A percentile compares a stretch with the other conserved stretches of the same genome.
Evolutionary conservation across 1,284 basidiomycete species (phyloP).

Genomic region (Sporisorium iseilematis-ciliati): DNA sequence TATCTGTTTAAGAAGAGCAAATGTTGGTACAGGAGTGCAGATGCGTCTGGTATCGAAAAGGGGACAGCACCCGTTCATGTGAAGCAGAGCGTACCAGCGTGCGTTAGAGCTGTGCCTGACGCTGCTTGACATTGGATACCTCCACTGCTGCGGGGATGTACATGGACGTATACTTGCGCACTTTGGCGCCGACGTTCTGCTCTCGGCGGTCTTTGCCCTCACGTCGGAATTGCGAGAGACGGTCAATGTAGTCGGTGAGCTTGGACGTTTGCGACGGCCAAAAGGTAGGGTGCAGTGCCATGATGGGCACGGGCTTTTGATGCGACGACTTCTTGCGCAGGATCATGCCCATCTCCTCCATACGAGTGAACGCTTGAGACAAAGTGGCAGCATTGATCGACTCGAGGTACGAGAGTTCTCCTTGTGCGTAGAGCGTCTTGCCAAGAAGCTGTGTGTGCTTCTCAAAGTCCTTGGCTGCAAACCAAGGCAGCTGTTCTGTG

Average conservation of each 20-base stretch:
- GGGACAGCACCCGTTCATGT: not conserved
- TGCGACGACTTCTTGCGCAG: constrained; percentile 55
- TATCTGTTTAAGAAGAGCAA: too few species aligned
- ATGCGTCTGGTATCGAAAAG: not conserved
- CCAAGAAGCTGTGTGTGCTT: constrained; percentile 69
- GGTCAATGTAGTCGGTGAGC: constrained; percentile 66
- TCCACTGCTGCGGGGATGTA: constrained; percentile 38
- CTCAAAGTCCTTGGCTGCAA: constrained; percentile 68
- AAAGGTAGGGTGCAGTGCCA: constrained; percentile 68
- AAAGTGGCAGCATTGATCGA: constrained; percentile 63
- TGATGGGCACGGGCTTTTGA: constrained; percentile 66
- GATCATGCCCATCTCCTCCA: constrained; percentile 63
- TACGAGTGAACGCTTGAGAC: constrained; percentile 57
- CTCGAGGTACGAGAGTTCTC: constrained; percentile 70
- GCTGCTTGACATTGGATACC: constrained; percentile 34
- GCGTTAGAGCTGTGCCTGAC: constrained; percentile 36
- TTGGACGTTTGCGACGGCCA: constrained; percentile 56
- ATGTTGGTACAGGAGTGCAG: not conserved
- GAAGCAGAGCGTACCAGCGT: not conserved
- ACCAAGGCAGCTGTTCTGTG: constrained; percentile 63
- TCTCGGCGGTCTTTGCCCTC: constrained; percentile 69
- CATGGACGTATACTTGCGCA: constrained; percentile 43
- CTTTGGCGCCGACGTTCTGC: constrained; percentile 43
- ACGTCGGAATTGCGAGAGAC: constrained; percentile 66
- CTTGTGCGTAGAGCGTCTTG: constrained; percentile 69